Evolutionary conservation across 2,329 filamentous ascomycete species (phyloP), one percentile per base, ranked within the genome.

Genomic region (Aureobasidium sp.): DNA sequence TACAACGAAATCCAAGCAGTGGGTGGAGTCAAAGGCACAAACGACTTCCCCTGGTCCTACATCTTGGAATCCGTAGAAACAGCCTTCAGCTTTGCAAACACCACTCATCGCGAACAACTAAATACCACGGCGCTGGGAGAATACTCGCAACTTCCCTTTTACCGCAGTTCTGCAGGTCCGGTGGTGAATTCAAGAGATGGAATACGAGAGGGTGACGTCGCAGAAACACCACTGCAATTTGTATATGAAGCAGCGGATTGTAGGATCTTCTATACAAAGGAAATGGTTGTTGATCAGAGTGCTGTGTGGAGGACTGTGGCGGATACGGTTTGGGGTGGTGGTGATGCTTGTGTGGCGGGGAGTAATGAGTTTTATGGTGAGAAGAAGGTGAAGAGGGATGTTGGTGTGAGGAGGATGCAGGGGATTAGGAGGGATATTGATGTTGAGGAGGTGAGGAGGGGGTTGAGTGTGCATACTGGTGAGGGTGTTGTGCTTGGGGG

Each of bases 221-320:
- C 75, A 0, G 76, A 81, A 73, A 70, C 76, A 0, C 84, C 85
- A 2, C 76, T 84, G n/a, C 85, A 87, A 68, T 87, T 81, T 67
- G 72, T 84, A 3, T 79, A 79, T 51, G 82, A 86, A 72, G 75
- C 81, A 25, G 76, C 81, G 1, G 84, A 86, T 70, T 87, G 84
- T 71, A 78, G 84, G n/a, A 79, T 87, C 31, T 85, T 80, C 73
- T 86, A 83, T 76, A 86, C 84, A 3, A 76, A 78, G 40, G 77
- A 76, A 23, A 87, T 86, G 81, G 70, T 84, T 51, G 77, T 74
- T 16, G 82, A 85, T 67, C 78, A 84, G 58, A 77, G 76, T 16
- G 80, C 80, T 43, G 74, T 83, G 31, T 87, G 85, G 85, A 82
- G 82, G 73, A 74, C 73, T 3, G 75, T 76, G 2, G 75, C 74